Conservation (phyloP, 2,329 filamentous ascomycete species). For the Zymoseptoria crescenta region DNA sequence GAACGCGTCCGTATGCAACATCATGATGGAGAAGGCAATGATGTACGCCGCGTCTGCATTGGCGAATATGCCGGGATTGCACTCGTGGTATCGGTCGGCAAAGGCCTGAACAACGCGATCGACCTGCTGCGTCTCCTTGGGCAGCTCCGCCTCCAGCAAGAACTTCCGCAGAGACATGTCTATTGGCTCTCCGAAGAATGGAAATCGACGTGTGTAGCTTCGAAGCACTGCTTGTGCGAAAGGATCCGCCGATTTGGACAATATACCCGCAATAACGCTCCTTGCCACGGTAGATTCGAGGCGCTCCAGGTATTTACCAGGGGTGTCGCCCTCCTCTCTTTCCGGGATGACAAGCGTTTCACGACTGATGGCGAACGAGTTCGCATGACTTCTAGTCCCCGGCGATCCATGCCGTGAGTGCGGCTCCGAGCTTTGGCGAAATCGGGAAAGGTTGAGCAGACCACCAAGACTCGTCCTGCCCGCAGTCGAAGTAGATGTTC, state of each 20-base stretch:
- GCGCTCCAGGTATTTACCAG: slow-evolving; percentile 77
- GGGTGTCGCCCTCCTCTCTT: slow-evolving; percentile 77
- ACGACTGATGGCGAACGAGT: slow-evolving; percentile 69
- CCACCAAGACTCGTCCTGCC: slow-evolving; percentile 91
- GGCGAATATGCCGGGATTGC: slow-evolving; percentile 91
- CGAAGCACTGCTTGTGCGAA: slow-evolving; percentile 78
- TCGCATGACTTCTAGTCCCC: slow-evolving; percentile 67
- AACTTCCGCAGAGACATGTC: slow-evolving; percentile 96
- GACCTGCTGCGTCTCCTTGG: slow-evolving; percentile 96
- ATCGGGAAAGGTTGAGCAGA: slow-evolving; percentile 66
- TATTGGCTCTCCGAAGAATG: slow-evolving; percentile 93
- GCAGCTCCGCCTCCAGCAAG: slow-evolving; percentile 90
- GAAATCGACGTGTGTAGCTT: slow-evolving; percentile 92
- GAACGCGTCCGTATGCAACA: slow-evolving; percentile 97
- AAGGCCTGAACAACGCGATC: slow-evolving; percentile 91
- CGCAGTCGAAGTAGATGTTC: slow-evolving; percentile 75
- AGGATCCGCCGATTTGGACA: slow-evolving; percentile 78
- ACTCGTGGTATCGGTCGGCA: slow-evolving; percentile 94
- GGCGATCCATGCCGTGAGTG: slow-evolving; percentile 63
- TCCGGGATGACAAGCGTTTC: slow-evolving; percentile 66
- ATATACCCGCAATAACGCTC: slow-evolving; percentile 72
- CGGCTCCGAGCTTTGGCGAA: slow-evolving; percentile 75
- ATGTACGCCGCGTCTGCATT: slow-evolving; percentile 95
- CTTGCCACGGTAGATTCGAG: slow-evolving; percentile 73
- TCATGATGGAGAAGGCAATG: slow-evolving; percentile 91